These are phyloP conservation scores for Mollisia scopiformis DNA, from an alignment of 2,329 filamentous ascomycete genomes.

Conservation along the genomic window DNA sequence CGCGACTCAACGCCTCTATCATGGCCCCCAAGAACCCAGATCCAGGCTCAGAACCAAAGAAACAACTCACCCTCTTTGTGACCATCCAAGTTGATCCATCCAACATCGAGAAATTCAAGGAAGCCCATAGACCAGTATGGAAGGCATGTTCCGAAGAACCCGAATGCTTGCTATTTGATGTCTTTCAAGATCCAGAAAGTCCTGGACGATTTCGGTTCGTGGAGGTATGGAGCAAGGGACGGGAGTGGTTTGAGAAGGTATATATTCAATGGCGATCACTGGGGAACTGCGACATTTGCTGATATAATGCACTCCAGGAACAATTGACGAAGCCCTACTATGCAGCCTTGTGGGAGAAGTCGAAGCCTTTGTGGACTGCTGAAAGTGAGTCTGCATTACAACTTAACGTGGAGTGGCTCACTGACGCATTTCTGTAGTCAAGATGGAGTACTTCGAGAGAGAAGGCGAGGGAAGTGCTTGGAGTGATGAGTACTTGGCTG, in stretches of 20 bases:
- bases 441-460: constrained; percentile 12
- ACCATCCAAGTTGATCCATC: constrained; percentile 5
- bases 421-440: background rate
- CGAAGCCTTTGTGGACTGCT: background rate
- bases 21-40: background rate
- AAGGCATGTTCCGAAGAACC: constrained; percentile 2
- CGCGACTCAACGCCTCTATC: constrained; percentile 2
- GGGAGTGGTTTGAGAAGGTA: constrained; percentile 3
- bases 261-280: background rate
- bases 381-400: background rate
- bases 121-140: constrained; percentile 6
- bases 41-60: background rate
- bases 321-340: constrained; percentile 4
- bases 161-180: background rate
- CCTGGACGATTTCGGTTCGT: background rate
- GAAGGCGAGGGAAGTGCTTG: constrained; percentile 9
- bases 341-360: background rate
- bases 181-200: background rate
- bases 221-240: background rate
- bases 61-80: constrained; percentile 12
- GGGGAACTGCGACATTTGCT: background rate
- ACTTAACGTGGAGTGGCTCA: background rate
- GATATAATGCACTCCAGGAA: background rate
- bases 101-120: constrained; percentile 8
- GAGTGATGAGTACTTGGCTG: constrained; percentile 7